Conservation (phyloP, 257 asterid species). For the Ligustrum vulgare region DNA sequence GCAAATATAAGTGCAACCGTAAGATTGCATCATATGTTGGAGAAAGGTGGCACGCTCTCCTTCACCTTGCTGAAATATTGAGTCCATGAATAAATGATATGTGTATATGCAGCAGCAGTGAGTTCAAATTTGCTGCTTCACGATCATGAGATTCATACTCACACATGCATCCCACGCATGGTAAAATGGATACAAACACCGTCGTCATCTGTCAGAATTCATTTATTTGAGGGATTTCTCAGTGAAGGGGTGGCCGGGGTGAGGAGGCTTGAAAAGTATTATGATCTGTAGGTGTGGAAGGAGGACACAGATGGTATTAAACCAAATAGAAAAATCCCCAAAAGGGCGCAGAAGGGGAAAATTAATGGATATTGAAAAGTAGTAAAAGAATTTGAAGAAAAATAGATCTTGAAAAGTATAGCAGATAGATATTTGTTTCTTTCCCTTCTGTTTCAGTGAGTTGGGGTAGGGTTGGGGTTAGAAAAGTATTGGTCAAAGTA, state of each 20-base stretch:
- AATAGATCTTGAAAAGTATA: conserved; percentile 38
- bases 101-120: neutral
- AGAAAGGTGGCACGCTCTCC: conserved; percentile 54
- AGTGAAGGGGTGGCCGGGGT: neutral
- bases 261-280: conserved; percentile 45
- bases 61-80: conserved; percentile 54
- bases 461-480: neutral
- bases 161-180: no score
- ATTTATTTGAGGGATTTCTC: neutral
- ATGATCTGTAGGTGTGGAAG: conserved; percentile 20
- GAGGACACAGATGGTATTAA: neutral
- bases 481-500: conserved; percentile 64
- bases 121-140: neutral
- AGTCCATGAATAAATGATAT: conserved; percentile 43
- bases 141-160: neutral
- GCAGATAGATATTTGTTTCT: conserved; percentile 13
- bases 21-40: conserved; percentile 45
- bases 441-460: neutral
- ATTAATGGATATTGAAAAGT: conserved; percentile 12
- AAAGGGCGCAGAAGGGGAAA: neutral
- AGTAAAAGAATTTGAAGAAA: neutral
- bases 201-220: neutral
- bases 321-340: neutral
- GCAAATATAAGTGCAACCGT: conserved; percentile 61
- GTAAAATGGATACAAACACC: neutral